Evolutionary conservation across 2,329 filamentous ascomycete genomes (phyloP).

Genomic region (Clarireedia sp.): DNA sequence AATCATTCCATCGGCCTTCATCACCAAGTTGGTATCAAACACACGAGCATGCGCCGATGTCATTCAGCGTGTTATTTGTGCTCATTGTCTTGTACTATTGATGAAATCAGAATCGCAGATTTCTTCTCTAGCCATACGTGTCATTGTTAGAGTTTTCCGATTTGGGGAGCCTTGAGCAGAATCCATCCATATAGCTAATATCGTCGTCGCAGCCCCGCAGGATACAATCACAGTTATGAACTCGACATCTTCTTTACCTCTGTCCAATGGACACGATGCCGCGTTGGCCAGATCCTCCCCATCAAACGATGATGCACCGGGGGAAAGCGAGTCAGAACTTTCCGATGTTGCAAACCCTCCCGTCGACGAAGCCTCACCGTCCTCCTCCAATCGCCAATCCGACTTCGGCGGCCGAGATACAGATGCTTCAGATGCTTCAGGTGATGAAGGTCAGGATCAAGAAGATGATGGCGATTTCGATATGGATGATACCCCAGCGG

Average conservation of each 20-base stretch:
- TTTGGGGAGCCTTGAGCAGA: constrained; percentile 14
- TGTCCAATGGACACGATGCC: constrained; percentile 59
- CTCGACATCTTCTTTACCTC: constrained; percentile 54
- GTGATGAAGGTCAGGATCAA: constrained; percentile 38
- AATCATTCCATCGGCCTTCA: constrained; percentile 24
- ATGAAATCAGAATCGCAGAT: constrained; percentile 19
- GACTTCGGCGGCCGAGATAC: constrained; percentile 26
- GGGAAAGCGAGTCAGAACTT: constrained; percentile 65
- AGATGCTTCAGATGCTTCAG: constrained; percentile 27
- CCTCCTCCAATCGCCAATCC: constrained; percentile 34
- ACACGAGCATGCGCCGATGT: constrained; percentile 27
- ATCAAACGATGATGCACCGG: constrained; percentile 35
- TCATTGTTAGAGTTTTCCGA: constrained; percentile 17
- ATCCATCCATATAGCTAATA: constrained; percentile 35
- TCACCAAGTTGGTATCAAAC: constrained; percentile 15
- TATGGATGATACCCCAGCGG: constrained; percentile 52
- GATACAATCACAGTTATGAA: constrained; percentile 53
- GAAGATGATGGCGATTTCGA: constrained; percentile 71
- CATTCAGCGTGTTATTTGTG: constrained; percentile 11
- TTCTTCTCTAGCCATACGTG: constrained; percentile 16
- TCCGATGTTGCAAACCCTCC: constrained; percentile 60
- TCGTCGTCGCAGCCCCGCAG: constrained; percentile 44
- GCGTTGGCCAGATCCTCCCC: constrained; percentile 41
- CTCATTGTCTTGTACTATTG: constrained; percentile 10
- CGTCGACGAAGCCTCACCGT: constrained; percentile 41